These are phyloP conservation scores for Aureobasidium sp. DNA, from an alignment of 2,329 filamentous ascomycete genomes.

Conservation along the genomic window DNA sequence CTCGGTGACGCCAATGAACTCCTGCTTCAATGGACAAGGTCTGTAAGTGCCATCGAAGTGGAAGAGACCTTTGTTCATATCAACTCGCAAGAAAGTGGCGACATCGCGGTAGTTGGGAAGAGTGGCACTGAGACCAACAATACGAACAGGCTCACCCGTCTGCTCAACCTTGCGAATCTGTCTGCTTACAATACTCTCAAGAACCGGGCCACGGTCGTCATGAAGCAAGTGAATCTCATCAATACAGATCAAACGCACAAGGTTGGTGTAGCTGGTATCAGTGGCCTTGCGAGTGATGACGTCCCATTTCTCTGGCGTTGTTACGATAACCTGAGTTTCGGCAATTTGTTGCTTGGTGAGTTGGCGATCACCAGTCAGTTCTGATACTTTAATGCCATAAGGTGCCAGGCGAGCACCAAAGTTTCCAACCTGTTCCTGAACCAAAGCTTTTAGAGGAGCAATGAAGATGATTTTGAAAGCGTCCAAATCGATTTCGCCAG, in stretches of 20 bases:
- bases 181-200: conserved; percentile 93
- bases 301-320: conserved; percentile 98
- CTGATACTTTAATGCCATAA: conserved; percentile 88
- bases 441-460: conserved; percentile 87
- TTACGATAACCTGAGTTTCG: conserved; percentile 96
- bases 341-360: conserved; percentile 98
- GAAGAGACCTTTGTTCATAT: conserved; percentile 78
- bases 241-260: conserved; percentile 93
- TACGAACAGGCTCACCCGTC: conserved; percentile 83
- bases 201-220: conserved; percentile 90
- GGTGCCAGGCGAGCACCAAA: conserved; percentile 86
- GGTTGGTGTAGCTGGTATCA: conserved; percentile 90
- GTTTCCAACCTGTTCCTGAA: conserved; percentile 97
- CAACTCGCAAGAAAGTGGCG: conserved; percentile 87
- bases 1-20: conserved; percentile 95
- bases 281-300: conserved; percentile 97
- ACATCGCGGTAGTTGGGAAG: conserved; percentile 96
- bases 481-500: conserved; percentile 91
- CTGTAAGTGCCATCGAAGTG: conserved; percentile 93
- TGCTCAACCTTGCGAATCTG: conserved; percentile 91
- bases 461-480: conserved; percentile 99
- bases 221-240: conserved; percentile 97
- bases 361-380: conserved; percentile 94
- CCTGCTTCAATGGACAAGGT: conserved; percentile 89
- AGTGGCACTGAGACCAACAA: conserved; percentile 89